Base-by-base conservation (phyloP, 352 stramenopile genomes). In the Phytophthora pinifolia region DNA sequence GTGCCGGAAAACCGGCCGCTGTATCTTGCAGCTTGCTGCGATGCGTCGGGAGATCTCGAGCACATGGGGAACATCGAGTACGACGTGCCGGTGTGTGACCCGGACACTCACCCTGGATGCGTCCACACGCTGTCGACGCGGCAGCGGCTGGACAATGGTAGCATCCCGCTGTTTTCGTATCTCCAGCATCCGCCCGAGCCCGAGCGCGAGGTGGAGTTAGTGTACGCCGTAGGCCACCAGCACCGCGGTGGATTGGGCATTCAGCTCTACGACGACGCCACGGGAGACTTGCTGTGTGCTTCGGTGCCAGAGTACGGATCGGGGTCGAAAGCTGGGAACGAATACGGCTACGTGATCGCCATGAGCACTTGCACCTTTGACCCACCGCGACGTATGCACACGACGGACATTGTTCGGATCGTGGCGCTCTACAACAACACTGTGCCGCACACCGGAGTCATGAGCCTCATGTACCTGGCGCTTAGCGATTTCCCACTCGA, bases 381-480 rank as follows among this genome's bases (percentile, higher is more conserved):
- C 39, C 79, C 79, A 15, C 82, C 82, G 22, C 66, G 79, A 22
- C 74, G 76, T n/a, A 80, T 89, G 72, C 74, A 70, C 53, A 76
- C 75, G 35, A 83, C 78, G 34, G 76, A 88, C 46, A 69, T 90
- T 39, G 70, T 90, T 57, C 79, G 82, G 44, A 59, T 92, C 50
- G 79, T 92, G 4, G 73, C 82, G 15, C 69, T 89, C 13, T 92
- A 89, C 69, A 90, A 92, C 76, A 90, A 87, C 68, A 90, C 82
- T 31, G 17, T 83, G 33, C 61, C 77, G 33, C 82, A 90, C 62
- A 89, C 82, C 25, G 82, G 82, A 35, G 82, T 79, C 6, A 92
- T 92, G 82, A 87, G 76, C 45, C 54, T 92, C 10, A 79, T 88
- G 72, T 92, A 90, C 69, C 46, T 92, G 41, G 82, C 78, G 27